Evolutionary conservation across 495 filamentous ascomycete genomes (phyloP), one percentile per base, ranked within the genome.

Genomic region (Lasiosphaeria hispida): DNA sequence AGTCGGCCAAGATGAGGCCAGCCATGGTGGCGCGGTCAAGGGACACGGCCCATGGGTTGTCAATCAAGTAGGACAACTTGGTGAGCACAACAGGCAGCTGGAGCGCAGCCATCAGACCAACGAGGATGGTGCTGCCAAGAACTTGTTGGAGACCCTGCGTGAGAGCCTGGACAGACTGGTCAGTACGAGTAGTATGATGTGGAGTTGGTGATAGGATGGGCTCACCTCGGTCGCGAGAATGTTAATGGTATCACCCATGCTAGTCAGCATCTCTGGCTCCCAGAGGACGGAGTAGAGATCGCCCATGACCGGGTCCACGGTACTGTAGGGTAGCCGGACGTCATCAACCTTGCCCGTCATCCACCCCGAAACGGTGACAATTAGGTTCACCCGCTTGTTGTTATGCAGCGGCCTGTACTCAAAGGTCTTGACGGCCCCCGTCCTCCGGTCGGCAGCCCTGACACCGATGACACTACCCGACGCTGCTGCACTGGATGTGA

Each of bases 281-380:
- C 95, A 99, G 52, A 93, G 78, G 8, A 99, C 86, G 0, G 95
- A 97, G 73, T 97, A 99, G 17, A 99, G 83, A 75, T 99, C 94
- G 35, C 94, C 94, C 94, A 99, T 97, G 57, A 97, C 84, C 0
- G 94, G 92, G 71, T 97, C 92, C 3, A 99, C 87, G 2, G 94
- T 99, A 74, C 90, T 96, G 72, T 85, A 99, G 11, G 94, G 94
- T 58, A 99, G 70, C 55, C 94, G 88, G 39, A 97, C 92, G 71
- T 99, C 94, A 72, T 99, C 94, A 39, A 95, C 85, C 69, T 95
- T 97, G 55, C 94, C 93, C 41, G 89, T 96, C 92, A 99, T 96
- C 94, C 94, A 99, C 10, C 94, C 94, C 6, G 93, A 89, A 30
- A 99, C 83, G 0, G 95, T 96, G 44, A 99, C 86, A 62, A 99